Base-by-base conservation (phyloP, 768 basidiomycete species). In the Mycena leptocephala region DNA sequence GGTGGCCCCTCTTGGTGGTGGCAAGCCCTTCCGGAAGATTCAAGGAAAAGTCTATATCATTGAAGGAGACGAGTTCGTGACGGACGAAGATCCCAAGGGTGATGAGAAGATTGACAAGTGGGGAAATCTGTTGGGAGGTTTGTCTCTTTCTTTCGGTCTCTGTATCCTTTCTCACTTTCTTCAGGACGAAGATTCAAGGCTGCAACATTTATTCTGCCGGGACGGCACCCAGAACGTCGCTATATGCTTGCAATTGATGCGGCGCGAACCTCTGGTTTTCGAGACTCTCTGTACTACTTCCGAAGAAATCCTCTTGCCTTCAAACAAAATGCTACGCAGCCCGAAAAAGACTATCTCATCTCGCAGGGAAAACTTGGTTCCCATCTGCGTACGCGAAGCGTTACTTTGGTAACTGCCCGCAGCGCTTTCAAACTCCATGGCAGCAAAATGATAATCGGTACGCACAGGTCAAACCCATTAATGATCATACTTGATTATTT, bases 201-300 rank as follows among this genome's bases (percentile, higher is more conserved):
- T 1, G 86, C 91, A 33, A 98, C 97, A 2, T 99, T 99, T 83
- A 85, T 90, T n/a, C 92, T 97, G 7, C 95, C 96, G 0, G 92
- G 92, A 70, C 92, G 98, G 26, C 93, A 99, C 80, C 93, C 96
- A 11, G 91, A 95, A 32, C 91, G 94, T 56, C 89, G 92, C 75
- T 99, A 98, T 86, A 95, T 98, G 92, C 95, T 99, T 51, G 97
- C 98, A 26, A 99, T 99, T 73, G 98, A 99, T 81, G 98, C 97
- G 4, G 98, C 98, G 0, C 93, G 98, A 32, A 96, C 96, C 11
- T 97, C 96, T 24, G 98, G 98, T 5, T 99, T 97, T 86, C 92
- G 97, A 61, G 98, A 99, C 84, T 99, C 98, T 11, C 87, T 99
- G n/a, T 98, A 99, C 85, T 99, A 99, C 85, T 97, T 99, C 86